Base-by-base conservation (phyloP, 1,284 basidiomycete species). In the Papiliotrema laurentii region DNA sequence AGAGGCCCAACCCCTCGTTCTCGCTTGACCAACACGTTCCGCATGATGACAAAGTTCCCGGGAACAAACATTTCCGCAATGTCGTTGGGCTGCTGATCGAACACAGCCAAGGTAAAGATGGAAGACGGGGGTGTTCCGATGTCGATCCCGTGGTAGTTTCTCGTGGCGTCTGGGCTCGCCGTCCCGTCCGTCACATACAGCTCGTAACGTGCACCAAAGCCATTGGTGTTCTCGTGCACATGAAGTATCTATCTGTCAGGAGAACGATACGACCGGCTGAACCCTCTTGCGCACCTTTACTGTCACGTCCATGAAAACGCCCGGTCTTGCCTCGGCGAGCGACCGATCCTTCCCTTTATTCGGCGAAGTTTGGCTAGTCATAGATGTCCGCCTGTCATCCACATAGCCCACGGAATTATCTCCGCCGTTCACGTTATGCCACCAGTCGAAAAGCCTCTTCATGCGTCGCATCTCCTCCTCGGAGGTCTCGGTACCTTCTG, bases 111-210 rank as follows among this genome's bases (percentile, higher is more conserved):
- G 30, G 21, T 37, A 44, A 47, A 60, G 11, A 66, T 35, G 5
- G 56, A 46, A 3, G 35, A 27, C 14, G 30, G 39, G 9, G 60
- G 62, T 2, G 63, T 22, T 25, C 38, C 45, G 13, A 31, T 27
- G 4, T 25, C 19, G 16, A 64, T 34, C 16, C 48, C 28, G 47
- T 65, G 66, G 35, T 53, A 68, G 49, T 68, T 67, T 28, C 58
- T 54, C 13, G 51, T 49, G 5, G 33, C 19, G 3, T 19, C 16
- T 2, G 35, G n/a, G 5, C 47, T 52, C 3, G 51, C 43, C 3
- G 69, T 68, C 10, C 69, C 69, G 45, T 71, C 69, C 1, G 64
- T 45, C 5, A 68, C 45, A 56, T 68, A 71, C 0, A 69, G 37
- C 40, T 71, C 68, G 25, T 50, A 31, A 5, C 28, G 36, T 11